Base-by-base conservation (phyloP, 2,329 filamentous ascomycete species). In the Cladosporium sp. region DNA sequence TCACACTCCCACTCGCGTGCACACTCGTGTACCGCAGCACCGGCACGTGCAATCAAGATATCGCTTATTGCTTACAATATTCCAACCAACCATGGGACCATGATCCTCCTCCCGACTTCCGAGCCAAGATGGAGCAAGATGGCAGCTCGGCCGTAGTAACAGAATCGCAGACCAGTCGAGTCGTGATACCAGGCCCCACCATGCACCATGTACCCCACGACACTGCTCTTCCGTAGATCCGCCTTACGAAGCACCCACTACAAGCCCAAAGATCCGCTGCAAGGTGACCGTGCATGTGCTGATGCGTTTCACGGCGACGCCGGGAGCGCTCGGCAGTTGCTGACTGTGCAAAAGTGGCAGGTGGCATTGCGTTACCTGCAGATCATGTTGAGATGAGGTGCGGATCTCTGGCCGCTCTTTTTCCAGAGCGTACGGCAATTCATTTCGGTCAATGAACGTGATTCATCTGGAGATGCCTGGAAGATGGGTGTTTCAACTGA, bases 271-370 rank as follows among this genome's bases (percentile, higher is more conserved):
- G 28, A 32, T 32, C 28, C 28, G 28, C 28, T 32, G 28, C 28
- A 32, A 32, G 28, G 28, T 32, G 28, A 32, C 28, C 39, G 3
- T 42, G 39, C 39, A 42, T 22, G 5, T n/a, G 42, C 42, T 15
- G 42, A 45, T 42, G 39, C 39, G 39, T 42, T 42, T 42, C 39
- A 42, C 42, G 42, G 42, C 42, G 42, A 45, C 24, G 42, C 42
- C 42, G 42, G 25, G 24, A 25, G 22, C 15, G 24, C n/a, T 45
- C 24, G 42, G 42, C 42, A 45, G n/a, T 28, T 28, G 24, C 17
- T 45, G 24, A 25, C 42, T 32, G 28, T 32, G 28, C 4, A 32
- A 32, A 5, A 32, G 28, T 10, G 28, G 28, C 28, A 32, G 28
- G 8, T 5, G 28, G 28, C 28, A 9, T 7, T 32, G 9, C 8